Evolutionary conservation across 257 asterid species (phyloP).

Genomic region (Solanum sitiens): DNA sequence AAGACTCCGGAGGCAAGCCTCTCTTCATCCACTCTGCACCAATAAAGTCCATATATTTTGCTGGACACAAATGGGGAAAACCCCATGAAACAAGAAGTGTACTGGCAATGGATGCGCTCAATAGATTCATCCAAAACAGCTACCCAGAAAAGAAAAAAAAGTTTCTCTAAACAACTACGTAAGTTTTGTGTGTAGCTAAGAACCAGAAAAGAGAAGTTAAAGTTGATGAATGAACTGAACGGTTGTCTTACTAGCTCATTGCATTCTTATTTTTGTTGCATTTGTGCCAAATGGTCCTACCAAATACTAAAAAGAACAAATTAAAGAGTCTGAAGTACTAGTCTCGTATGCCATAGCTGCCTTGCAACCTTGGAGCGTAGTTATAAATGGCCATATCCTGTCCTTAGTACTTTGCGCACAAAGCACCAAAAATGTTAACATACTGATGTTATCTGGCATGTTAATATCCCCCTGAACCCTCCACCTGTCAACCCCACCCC

Average conservation of each 20-base stretch:
- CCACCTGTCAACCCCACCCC: not conserved
- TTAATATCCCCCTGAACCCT: not conserved
- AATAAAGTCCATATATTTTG: not conserved
- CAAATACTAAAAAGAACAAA: not conserved
- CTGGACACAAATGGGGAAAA: not conserved
- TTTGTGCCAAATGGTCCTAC: not conserved
- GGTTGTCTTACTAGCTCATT: conserved; percentile 60
- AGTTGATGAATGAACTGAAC: conserved; percentile 41
- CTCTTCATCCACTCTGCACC: not conserved
- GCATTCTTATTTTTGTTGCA: not conserved
- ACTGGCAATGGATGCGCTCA: not conserved
- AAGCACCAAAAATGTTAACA: not conserved
- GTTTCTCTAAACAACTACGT: not conserved
- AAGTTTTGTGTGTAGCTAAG: not conserved
- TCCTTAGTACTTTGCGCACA: not conserved
- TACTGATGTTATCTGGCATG: not conserved
- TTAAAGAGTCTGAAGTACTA: not conserved
- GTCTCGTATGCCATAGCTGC: not conserved
- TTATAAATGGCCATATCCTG: not conserved
- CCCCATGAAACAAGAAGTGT: not conserved
- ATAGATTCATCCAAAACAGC: not conserved
- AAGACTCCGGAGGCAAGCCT: not conserved
- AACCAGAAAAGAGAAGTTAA: conserved; percentile 31
- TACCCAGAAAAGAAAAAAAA: not conserved
- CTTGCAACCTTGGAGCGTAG: not conserved